phyloP scores from a whole-genome alignment of 179 eudicot genomes.

The Camellia oleifera region DNA sequence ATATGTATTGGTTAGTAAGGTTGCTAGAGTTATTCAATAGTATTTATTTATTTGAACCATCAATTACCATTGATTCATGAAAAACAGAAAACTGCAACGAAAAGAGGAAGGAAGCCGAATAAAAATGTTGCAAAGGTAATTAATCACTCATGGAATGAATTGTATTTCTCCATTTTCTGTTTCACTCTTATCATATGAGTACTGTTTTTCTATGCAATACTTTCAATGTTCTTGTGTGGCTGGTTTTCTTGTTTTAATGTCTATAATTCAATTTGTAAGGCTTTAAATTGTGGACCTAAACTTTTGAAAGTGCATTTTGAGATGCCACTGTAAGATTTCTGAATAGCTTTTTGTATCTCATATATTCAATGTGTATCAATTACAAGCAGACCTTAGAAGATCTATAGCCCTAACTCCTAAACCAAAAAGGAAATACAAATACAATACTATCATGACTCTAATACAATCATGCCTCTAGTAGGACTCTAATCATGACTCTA shows the following conservation, averaged over 20 bases:
- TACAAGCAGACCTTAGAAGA: no score
- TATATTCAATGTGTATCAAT: no score
- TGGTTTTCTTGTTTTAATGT: not conserved
- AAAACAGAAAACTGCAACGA: constrained; percentile 14
- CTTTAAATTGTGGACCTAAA: not conserved
- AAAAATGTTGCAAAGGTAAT: constrained; percentile 10
- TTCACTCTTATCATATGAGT: not conserved
- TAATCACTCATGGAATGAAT: not conserved
- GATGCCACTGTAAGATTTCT: not conserved
- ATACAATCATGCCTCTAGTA: no score
- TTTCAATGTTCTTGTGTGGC: not conserved
- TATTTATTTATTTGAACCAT: not conserved
- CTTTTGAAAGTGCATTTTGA: not conserved
- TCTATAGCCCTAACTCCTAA: no score
- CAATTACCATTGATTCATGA: not conserved
- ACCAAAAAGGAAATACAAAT: no score
- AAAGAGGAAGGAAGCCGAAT: constrained; percentile 15
- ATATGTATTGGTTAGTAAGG: no score
- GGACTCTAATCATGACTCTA: no score
- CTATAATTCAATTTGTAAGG: not conserved
- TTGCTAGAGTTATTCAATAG: not conserved
- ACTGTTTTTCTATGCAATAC: not conserved
- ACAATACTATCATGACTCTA: no score
- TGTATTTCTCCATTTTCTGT: constrained; percentile 1
- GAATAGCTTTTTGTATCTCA: no score